Evolutionary conservation across 2,329 filamentous ascomycete genomes (phyloP), one percentile per base, ranked within the genome.

Genomic region (Diplocarpon mali): DNA sequence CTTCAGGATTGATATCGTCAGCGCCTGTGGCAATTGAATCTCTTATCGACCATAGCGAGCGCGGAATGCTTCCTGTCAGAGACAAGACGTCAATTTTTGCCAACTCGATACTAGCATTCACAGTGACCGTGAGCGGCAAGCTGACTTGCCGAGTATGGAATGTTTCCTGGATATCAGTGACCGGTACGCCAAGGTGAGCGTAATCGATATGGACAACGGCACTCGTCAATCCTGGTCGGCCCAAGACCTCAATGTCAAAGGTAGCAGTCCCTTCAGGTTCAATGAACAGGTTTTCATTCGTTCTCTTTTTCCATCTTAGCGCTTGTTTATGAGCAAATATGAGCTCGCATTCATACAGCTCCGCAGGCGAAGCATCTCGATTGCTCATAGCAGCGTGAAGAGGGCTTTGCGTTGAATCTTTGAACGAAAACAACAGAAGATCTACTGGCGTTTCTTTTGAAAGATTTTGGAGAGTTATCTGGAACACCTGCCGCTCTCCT

Each of bases 51-150:
- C 83, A 86, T 1, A 81, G 60, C 3, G 71, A 66, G 27, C 61
- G 62, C 1, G 83, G 81, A 42, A 92, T 76, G 39, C 75, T 70
- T 10, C 77, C 75, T 38, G 78, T 77, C 10, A 94, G 72, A 1
- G 87, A 80, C 29, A 92, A 64, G 14, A 93, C 72, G 57, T 95
- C 89, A 52, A 89, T 79, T 31, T 86, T 75, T 29, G 80, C 73
- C 9, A 95, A 69, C 58, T 95, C 87, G 20, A 95, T 72, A 57
- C 87, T 92, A 3, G 88, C 85, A 59, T 95, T 95, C 38, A 96
- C 90, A 5, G 90, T 95, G 13, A 95, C 76, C 0, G 83, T 85
- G 46, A 96, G 68, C 12, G 87, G 84, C 24, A 94, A 70, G 14
- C 81, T 80, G 13, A 94, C 73, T 59, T 92, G 85, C 32, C 89